phyloP scores from a whole-genome alignment of 805 yeast species.

The Saccharomyces paradoxus region DNA sequence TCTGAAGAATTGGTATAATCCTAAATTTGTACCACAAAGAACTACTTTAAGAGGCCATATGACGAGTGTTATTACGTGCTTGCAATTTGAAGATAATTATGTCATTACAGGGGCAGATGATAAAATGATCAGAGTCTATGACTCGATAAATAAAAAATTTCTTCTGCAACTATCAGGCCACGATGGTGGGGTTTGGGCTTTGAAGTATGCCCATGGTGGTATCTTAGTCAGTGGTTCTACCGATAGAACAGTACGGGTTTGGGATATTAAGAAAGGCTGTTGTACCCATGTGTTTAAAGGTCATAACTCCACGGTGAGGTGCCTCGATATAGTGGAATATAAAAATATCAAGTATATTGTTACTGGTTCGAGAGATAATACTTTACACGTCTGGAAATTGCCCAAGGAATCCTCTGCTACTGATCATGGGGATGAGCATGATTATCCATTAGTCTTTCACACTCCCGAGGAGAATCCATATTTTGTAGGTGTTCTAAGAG shows the following conservation, averaged over 20 bases:
- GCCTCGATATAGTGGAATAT: conserved; percentile 72
- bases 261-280: conserved; percentile 78
- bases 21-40: conserved; percentile 57
- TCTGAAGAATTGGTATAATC: conserved; percentile 72
- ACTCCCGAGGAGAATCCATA: conserved; percentile 44
- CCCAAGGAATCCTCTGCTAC: conserved; percentile 33
- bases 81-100: conserved; percentile 85
- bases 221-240: conserved; percentile 84
- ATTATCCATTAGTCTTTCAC: conserved; percentile 22
- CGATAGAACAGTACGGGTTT: conserved; percentile 85
- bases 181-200: conserved; percentile 98
- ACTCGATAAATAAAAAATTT: conserved; percentile 62
- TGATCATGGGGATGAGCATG: conserved; percentile 20
- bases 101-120: conserved; percentile 93
- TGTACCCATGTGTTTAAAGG: conserved; percentile 91
- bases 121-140: conserved; percentile 69
- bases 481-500: conserved; percentile 59
- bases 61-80: conserved; percentile 81
- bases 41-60: conserved; percentile 65
- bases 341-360: conserved; percentile 64
- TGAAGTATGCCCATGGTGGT: conserved; percentile 72
- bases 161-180: conserved; percentile 68
- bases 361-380: conserved; percentile 83
- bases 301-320: conserved; percentile 87
- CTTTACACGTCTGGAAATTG: conserved; percentile 70